phyloP scores from a whole-genome alignment of 345 rosid genomes.

The Kernera saxatilis region DNA sequence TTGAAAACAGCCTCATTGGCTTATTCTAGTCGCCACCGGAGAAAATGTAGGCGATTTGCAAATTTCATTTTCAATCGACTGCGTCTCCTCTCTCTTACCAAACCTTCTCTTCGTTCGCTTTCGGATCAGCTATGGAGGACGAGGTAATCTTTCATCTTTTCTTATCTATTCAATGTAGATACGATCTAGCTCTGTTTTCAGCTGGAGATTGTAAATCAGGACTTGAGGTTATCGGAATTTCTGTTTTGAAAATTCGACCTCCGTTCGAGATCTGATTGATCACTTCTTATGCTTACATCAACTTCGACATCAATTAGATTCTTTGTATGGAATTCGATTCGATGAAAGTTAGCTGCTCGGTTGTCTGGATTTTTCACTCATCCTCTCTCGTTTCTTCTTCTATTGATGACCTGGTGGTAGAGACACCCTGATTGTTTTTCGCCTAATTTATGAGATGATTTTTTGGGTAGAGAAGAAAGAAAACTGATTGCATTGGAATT shows the following conservation, averaged over 20 bases:
- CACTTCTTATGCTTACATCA: background rate
- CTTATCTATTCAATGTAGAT: background rate
- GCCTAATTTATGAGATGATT: background rate
- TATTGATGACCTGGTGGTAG: background rate
- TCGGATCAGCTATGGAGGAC: slow-evolving; percentile 28
- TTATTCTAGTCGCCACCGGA: slow-evolving; percentile 16
- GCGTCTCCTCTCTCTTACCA: background rate
- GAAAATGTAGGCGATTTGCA: background rate
- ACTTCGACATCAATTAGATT: background rate
- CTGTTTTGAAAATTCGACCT: background rate
- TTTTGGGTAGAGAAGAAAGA: background rate
- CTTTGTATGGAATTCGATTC: background rate
- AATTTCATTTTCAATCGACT: slow-evolving; percentile 2
- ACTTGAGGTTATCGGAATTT: background rate
- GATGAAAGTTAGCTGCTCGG: slow-evolving; percentile 1
- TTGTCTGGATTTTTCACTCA: background rate
- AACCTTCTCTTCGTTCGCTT: background rate
- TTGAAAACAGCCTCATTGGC: background rate
- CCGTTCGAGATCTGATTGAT: slow-evolving; percentile 14
- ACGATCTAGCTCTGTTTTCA: background rate
- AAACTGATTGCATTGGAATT: background rate
- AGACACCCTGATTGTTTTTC: background rate
- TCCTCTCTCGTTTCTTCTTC: background rate
- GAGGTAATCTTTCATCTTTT: slow-evolving; percentile 3
- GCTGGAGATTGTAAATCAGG: background rate